Base-by-base conservation (phyloP, 768 basidiomycete genomes). In the Kwoniella europaea region DNA sequence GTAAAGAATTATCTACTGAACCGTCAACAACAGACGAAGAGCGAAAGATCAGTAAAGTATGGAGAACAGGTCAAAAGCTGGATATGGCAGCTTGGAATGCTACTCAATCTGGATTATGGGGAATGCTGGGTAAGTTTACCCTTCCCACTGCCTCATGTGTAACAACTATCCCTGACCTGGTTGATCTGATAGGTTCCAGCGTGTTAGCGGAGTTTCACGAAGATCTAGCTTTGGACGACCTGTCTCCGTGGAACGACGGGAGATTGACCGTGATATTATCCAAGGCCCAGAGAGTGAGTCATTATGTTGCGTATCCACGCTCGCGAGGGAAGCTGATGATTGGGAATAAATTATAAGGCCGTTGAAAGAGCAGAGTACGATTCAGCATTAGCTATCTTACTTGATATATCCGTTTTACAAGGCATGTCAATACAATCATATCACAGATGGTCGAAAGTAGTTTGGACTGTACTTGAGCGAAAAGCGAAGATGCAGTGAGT, bases 71-170 rank as follows among this genome's bases (percentile, higher is more conserved):
- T 12, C 44, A 72, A 20, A 61, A 69, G 56, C 46, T 79, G 20
- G 76, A 77, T 35, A 55, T 70, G 20, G 71, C 68, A 0, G 43
- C 75, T 12, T 75, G 79, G 75, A 79, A 82, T 68, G 71, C 73
- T 22, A 64, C 76, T 16, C 82, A 82, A 56, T 73, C 78, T n/a
- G 65, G 66, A 3, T 42, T 83, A 22, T 83, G 81, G 81, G 71
- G 63, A 15, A 70, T 77, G 66, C 57, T 82, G 43, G 82, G 81
- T 75, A 44, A 50, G 79, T 58, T 10, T 6, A 18, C 6, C 42
- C 6, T 42, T 29, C 7, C 41, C 35, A 3, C 1, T 18, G 61
- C 35, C 35, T 35, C 35, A 6, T 35, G 35, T 7, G 35, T 35
- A 35, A 35, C 35, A 35, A 35, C 35, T 35, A 7, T 35, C 1